Base-by-base conservation (phyloP, 768 basidiomycete genomes). In the Hysterangium stoloniferum region DNA sequence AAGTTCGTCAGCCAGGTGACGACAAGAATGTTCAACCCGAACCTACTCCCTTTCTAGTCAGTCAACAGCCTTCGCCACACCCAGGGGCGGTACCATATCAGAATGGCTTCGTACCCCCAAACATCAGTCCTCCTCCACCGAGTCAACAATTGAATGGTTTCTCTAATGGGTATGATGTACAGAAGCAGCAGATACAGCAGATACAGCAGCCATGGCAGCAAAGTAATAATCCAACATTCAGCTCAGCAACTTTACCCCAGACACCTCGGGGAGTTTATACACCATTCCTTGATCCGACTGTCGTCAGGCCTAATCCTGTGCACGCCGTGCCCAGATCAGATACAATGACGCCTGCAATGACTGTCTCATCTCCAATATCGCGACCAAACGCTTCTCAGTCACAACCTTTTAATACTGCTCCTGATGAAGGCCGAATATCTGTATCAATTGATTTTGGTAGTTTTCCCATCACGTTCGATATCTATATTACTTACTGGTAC, bases 401-500 rank as follows among this genome's bases (percentile, higher is more conserved):
- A 29, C 22, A 52, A 27, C 17, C 49, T 20, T 27, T 51, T 29
- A 40, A n/a, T 4, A 29, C 38, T 22, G 15, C 29, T 15, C 75
- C 45, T 8, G 57, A 86, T 57, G 86, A 88, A 62, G 83, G 85
- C n/a, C 86, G 82, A 61, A 71, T 90, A 68, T 87, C 85, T 9
- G 72, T 90, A 17, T 79, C 86, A 4, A 88, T 90, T 54, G 87
- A 90, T 66, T 89, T 89, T 59, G 86, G 86, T 84, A 56, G 53
- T 75, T 65, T 4, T 41, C 36, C 15, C 46, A 8, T 20, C 11
- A 42, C n/a, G 20, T 22, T 28, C 6, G 31, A 19, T 32, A 15
- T 44, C 15, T 38, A 17, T 55, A 29, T 48, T 46, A 54, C 38
- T 52, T 45, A 63, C 45, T 25, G 34, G 52, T 51, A 11, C 35